Percentiles rank a stretch among this genome's conserved stretches.
phyloP scores from a whole-genome alignment of 805 yeast genomes.

The Candida silvicultrix region DNA sequence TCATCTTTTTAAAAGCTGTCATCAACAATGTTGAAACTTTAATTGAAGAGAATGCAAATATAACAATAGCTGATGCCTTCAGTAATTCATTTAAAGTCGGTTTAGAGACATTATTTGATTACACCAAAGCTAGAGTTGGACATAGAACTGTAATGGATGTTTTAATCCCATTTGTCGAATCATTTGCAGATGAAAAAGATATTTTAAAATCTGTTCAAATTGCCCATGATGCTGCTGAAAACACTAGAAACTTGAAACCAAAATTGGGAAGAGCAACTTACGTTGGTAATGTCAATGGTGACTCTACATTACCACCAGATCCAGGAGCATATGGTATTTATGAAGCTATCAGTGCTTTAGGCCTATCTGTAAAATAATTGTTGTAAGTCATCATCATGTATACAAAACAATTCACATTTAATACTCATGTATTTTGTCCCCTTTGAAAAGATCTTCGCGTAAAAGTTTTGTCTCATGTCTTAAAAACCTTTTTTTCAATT shows the following conservation, averaged over 20 bases:
- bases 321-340: neutral
- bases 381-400: too few relatives aligned
- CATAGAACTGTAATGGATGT: constrained; percentile 1
- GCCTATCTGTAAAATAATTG: neutral
- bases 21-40: neutral
- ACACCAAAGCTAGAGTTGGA: neutral
- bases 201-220: neutral
- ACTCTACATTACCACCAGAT: neutral
- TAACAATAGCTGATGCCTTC: neutral
- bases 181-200: neutral
- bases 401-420: too few relatives aligned
- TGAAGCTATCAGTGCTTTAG: neutral
- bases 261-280: neutral
- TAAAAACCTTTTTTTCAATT: too few relatives aligned
- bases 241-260: neutral
- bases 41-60: neutral
- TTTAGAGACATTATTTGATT: neutral
- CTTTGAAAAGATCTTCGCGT: too few relatives aligned
- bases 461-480: too few relatives aligned
- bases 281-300: neutral
- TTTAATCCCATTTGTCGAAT: neutral
- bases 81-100: neutral
- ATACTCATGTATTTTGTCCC: too few relatives aligned
- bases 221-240: neutral
- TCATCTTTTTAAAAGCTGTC: neutral